Evolutionary conservation across 164 flowering plant species (phyloP), one percentile per base, ranked within the genome.

Genomic region (Aristolochia contorta): DNA sequence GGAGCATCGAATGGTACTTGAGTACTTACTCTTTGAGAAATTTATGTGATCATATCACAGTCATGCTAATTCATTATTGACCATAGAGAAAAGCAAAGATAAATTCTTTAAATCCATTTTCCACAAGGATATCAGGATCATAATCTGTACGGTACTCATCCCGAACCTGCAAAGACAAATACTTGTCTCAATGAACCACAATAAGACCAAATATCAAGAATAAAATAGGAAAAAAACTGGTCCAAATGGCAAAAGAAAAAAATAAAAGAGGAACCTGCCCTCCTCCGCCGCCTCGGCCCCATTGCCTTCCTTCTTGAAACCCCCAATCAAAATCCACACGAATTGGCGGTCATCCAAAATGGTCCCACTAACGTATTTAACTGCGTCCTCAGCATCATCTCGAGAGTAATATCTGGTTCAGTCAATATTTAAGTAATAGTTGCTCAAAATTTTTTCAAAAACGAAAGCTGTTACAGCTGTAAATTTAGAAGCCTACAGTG

Each of bases 281-380:
- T 67, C 99, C 99, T 80, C 99, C 89, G 69, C 91, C 83, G 65
- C 99, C 97, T 70, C 96, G 95, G 0, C 99, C 97, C 97, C 99
- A 94, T 66, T 94, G 99, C 69, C 96, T 82, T 54, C 97, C 97
- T 71, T 94, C 96, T 71, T 87, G 88, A 70, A 94, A 94, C 23
- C 97, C 99, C 99, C 97, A 89, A 72, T 94, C 99, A 76, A 94
- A 94, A 79, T 94, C 97, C 58, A 83, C 99, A 72, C 97, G 95
- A 64, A 94, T 89, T 21, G 91, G 95, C 97, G 91, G 69, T 91
- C 99, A 76, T 94, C 99, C 51, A 94, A 91, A 71, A 91, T 83
- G 15, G 99, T 94, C 69, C 97, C 99, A 77, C 99, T 94, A 47
- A 94, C 77, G 72, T 81, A 94, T 71, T 94, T 94, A 6, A 85